Evolutionary conservation across 1,284 basidiomycete species (phyloP).

Genomic region (Ganoderma lingzhi): DNA sequence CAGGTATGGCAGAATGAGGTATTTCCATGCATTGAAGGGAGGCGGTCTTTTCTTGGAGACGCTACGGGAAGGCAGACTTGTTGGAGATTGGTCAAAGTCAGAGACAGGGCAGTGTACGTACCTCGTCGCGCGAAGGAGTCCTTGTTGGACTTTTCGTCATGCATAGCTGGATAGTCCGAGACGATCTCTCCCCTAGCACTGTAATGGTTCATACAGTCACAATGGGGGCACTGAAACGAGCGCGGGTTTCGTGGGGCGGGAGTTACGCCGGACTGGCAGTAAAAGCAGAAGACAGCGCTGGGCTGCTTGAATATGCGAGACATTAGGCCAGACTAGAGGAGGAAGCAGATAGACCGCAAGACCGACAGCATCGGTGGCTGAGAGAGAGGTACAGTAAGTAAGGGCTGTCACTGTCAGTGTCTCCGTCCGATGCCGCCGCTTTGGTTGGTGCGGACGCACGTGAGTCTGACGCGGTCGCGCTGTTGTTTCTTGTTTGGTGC

Average conservation of each 20-base stretch:
- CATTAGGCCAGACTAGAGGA: conserved; percentile 26
- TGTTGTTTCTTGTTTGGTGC: conserved; percentile 33
- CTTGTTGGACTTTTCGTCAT: conserved; percentile 75
- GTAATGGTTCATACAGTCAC: conserved; percentile 77
- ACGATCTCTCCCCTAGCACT: conserved; percentile 76
- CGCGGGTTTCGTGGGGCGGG: conserved; percentile 55
- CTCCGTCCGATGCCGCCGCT: background rate
- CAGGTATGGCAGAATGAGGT: conserved; percentile 86
- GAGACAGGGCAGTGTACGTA: conserved; percentile 43
- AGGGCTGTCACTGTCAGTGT: background rate
- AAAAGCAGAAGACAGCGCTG: conserved; percentile 61
- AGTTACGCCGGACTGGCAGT: conserved; percentile 62
- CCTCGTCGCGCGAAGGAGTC: conserved; percentile 81
- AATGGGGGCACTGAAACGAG: conserved; percentile 72
- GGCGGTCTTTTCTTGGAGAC: conserved; percentile 70
- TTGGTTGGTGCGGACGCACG: conserved; percentile 20
- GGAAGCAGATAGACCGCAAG: background rate
- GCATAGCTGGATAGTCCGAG: conserved; percentile 89
- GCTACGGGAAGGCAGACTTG: conserved; percentile 48
- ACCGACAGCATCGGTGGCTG: conserved; percentile 21
- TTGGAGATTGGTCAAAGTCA: conserved; percentile 16
- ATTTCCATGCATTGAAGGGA: conserved; percentile 65
- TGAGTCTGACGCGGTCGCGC: conserved; percentile 34
- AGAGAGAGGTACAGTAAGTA: background rate
- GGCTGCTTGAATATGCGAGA: conserved; percentile 46